phyloP scores from a whole-genome alignment of 2,329 filamentous ascomycete genomes.

The Aureobasidium mangrovei region DNA sequence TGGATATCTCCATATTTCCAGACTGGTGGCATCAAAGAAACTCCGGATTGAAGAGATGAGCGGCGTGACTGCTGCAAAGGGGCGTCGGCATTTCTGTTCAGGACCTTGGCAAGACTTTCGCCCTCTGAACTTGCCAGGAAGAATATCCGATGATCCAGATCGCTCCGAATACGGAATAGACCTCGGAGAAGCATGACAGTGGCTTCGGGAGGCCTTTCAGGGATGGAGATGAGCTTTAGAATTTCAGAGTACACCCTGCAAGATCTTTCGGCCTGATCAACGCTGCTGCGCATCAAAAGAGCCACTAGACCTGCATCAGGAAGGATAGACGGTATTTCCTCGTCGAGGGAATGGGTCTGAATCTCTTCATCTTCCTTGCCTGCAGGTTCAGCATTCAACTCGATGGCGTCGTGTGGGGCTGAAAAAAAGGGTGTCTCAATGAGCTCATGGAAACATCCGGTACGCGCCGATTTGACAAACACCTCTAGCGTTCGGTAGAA shows the following conservation, averaged over 20 bases:
- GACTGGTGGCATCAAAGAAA: slow-evolving; percentile 28
- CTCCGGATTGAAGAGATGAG: slow-evolving; percentile 10
- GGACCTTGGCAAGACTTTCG: slow-evolving; percentile 59
- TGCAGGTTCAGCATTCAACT: neutral
- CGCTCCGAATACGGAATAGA: slow-evolving; percentile 73
- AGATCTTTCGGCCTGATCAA: slow-evolving; percentile 8
- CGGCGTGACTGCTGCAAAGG: slow-evolving; percentile 6
- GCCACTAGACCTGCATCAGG: slow-evolving; percentile 13
- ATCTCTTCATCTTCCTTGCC: neutral
- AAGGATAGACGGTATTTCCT: slow-evolving; percentile 6
- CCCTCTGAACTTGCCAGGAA: slow-evolving; percentile 63
- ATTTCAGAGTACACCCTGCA: slow-evolving; percentile 22
- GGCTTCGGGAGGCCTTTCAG: slow-evolving; percentile 26
- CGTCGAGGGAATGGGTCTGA: neutral
- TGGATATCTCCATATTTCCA: slow-evolving; percentile 51
- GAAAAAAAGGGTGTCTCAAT: slow-evolving; percentile 5
- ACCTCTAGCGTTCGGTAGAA: slow-evolving; percentile 3
- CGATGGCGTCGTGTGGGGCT: neutral
- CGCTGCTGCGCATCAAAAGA: slow-evolving; percentile 16
- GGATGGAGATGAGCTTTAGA: slow-evolving; percentile 21
- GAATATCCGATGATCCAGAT: slow-evolving; percentile 69
- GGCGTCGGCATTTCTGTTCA: slow-evolving; percentile 30
- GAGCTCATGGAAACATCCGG: neutral
- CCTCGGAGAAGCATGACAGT: slow-evolving; percentile 21
- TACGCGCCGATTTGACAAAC: slow-evolving; percentile 6